Evolutionary conservation across 192 early-diverging fungal species (phyloP), one percentile per base, ranked within the genome.

Genomic region (Geranomyces variabilis): DNA sequence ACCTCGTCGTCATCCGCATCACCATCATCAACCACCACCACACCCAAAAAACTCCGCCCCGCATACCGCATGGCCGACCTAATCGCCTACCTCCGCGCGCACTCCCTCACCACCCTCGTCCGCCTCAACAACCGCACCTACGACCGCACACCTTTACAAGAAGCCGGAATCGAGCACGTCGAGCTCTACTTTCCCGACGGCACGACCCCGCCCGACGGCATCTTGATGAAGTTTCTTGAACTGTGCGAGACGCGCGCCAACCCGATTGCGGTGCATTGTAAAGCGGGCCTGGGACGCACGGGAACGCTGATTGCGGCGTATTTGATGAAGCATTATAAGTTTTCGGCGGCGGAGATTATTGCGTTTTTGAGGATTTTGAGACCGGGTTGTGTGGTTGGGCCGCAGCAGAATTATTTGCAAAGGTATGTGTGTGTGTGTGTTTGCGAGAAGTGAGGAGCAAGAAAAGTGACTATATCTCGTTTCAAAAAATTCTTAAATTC

Each of bases 171-270:
- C 45, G 76, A 88, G 45, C 90, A 91, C 62, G 66, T 84, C 13
- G 88, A 92, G 65, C 67, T 92, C 57, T 87, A 85, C 60, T 92
- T 88, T 65, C 86, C 88, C 8, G 90, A 91, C 71, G 90, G 90
- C 10, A 86, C 85, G 5, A 88, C 82, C 22, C 90, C 90, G 0
- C 82, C 90, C 0, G 87, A 87, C 66, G 80, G 75, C 29, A 87
- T 91, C 55, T 66, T 91, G 41, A 81, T 80, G 36, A 59, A 76
- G 53, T 91, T 91, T 69, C 66, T 91, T 66, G 89, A 90, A 17
- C n/a, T 91, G 0, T 86, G 86, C 59, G 90, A 91, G 70, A 71
- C 63, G 10, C 28, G 61, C 15, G n/a, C 73, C 83, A 85, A 85
- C 5, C 66, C 77, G 24, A 86, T 88, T 49, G 87, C 85, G 0